Conservation (phyloP, 2,329 filamentous ascomycete species). For the Fusarium falciforme region DNA sequence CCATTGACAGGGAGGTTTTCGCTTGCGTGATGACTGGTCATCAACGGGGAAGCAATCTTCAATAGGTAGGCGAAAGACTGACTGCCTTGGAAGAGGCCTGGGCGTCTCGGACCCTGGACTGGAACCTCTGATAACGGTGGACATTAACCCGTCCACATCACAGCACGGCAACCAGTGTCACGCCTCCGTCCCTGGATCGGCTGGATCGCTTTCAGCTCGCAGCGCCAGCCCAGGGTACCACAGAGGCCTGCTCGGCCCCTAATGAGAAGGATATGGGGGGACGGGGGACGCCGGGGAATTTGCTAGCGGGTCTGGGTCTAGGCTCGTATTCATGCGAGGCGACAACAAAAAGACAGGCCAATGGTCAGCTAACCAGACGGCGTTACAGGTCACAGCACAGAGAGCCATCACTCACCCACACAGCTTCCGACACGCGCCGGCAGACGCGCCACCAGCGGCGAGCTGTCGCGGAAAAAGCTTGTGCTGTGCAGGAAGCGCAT, state of each 20-base stretch:
- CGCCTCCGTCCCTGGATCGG: constrained; percentile 16
- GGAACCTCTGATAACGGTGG: constrained; percentile 19
- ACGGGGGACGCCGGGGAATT: constrained; percentile 8
- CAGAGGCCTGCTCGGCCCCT: constrained; percentile 17
- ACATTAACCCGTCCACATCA: constrained; percentile 16
- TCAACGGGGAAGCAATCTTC: constrained; percentile 4
- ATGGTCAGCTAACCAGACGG: constrained; percentile 30
- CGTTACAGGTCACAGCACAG: constrained; percentile 38
- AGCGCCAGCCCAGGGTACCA: constrained; percentile 21
- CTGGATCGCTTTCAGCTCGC: constrained; percentile 39
- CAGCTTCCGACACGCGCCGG: constrained; percentile 36
- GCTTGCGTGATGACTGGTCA: constrained; percentile 17
- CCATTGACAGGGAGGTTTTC: background rate
- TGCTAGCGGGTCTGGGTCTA: background rate
- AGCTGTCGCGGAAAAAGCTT: background rate
- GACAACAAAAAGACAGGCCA: constrained; percentile 17
- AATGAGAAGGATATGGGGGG: constrained; percentile 16
- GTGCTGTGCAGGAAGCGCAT: background rate
- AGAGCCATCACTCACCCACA: constrained; percentile 25
- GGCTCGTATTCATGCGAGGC: constrained; percentile 45
- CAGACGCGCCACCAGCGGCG: constrained; percentile 31
- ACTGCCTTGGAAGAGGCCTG: constrained; percentile 25
- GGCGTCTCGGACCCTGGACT: constrained; percentile 21
- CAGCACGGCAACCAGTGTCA: background rate
- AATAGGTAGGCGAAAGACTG: background rate